Percentiles rank a stretch among this genome's conserved stretches.
phyloP scores from a whole-genome alignment of 2,329 filamentous ascomycete genomes.

The Fusarium sp. region DNA sequence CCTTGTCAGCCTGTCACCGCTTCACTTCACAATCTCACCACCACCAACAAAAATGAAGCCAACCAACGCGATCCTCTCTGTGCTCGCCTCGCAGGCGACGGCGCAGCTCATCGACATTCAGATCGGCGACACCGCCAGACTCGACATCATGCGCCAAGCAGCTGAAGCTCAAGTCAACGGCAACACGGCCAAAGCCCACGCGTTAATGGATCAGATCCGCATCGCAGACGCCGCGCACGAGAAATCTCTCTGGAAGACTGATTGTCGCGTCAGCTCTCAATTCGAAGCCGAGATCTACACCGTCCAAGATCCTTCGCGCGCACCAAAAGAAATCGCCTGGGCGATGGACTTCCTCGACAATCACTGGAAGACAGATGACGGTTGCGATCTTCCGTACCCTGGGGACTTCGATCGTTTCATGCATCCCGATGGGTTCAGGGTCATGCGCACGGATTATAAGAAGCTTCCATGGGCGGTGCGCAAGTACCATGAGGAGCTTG shows the following conservation, averaged over 20 bases:
- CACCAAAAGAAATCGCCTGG: constrained; percentile 16
- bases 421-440: constrained; percentile 24
- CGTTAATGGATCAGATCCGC: neutral
- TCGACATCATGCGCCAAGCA: neutral
- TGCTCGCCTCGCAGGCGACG: constrained; percentile 6
- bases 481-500: constrained; percentile 16
- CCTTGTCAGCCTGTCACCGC: neutral
- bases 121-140: constrained; percentile 1
- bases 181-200: constrained; percentile 3
- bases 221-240: neutral
- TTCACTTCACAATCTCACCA: neutral
- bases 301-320: neutral
- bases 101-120: constrained; percentile 25
- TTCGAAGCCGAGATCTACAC: constrained; percentile 25
- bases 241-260: neutral
- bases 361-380: constrained; percentile 23
- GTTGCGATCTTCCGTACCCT: constrained; percentile 23
- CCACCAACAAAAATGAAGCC: constrained; percentile 11
- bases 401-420: constrained; percentile 26
- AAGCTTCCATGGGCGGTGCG: constrained; percentile 28
- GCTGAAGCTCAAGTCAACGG: constrained; percentile 2
- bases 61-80: neutral
- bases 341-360: constrained; percentile 28
- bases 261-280: constrained; percentile 11
- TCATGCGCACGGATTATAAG: constrained; percentile 18